Evolutionary conservation across 257 asterid species (phyloP), one percentile per base, ranked within the genome.

Genomic region (Primulina huaijiensis): DNA sequence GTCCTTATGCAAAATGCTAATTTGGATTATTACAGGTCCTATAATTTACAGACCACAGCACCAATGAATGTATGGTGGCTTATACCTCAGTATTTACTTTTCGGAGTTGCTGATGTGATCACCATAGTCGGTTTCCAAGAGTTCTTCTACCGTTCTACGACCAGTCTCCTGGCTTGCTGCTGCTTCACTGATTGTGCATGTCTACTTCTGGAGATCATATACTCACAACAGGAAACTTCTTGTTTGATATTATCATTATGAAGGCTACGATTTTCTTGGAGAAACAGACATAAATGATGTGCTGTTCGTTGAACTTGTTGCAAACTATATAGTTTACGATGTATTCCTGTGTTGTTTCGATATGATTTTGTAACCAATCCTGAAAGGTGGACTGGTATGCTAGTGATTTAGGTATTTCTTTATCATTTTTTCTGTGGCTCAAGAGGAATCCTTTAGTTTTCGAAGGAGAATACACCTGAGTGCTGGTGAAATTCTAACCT

Each of bases 71-170:
- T 78, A 52, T 83, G 86, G 77, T 83, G 86, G 88, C 46, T 89
- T 60, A 72, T 86, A 0, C 96, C 91, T 27, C 95, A 90, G 4
- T 80, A 84, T 57, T 7, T 76, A 38, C 55, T 84, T 19, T 75
- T 73, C 3, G 91, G 95, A 55, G 67, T 86, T 12, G 73, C 90
- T 0, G 90, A 90, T 8, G 84, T 72, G 0, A 84, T 87, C 64
- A 65, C 87, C 1, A 53, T 72, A 70, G 79, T 90, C 9, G 96
- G 96, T 23, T 81, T 88, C 38, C 92, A 90, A 64, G 89, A 88
- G 37, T 82, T 90, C 30, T 87, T 87, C 86, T n/a, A n/a, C n/a
- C n/a, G n/a, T n/a, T n/a, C n/a, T 90, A 88, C 37, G 85, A 90
- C 67, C 90, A 84, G 58, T 87, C 86, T 27, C 89, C 95, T 0